These are phyloP conservation scores for Myochromella boudieri DNA, from an alignment of 768 basidiomycete species.

Conservation along the genomic window DNA sequence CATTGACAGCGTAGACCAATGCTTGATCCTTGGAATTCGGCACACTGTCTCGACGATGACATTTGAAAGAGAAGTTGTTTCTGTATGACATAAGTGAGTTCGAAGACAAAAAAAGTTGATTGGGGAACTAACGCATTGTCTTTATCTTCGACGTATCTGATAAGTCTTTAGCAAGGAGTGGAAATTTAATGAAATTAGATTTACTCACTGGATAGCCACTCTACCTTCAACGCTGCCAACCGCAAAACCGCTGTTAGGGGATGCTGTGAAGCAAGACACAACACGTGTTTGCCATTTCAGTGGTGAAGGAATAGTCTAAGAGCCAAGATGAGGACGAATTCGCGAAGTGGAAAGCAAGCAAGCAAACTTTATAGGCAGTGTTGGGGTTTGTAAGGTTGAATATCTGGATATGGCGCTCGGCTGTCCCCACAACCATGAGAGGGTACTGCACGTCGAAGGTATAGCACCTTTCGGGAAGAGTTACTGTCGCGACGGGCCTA, in stretches of 20 bases:
- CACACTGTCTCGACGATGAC: slow-evolving; percentile 62
- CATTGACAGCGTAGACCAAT: slow-evolving; percentile 80
- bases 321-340: background rate
- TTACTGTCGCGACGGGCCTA: slow-evolving; percentile 75
- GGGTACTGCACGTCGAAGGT: slow-evolving; percentile 80
- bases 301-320: slow-evolving; percentile 80
- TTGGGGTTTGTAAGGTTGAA: slow-evolving; percentile 85
- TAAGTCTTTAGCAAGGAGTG: slow-evolving; percentile 1
- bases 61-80: slow-evolving; percentile 89
- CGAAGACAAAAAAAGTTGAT: background rate
- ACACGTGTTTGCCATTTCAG: slow-evolving; percentile 93
- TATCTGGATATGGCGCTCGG: slow-evolving; percentile 89
- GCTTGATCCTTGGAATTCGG: slow-evolving; percentile 63
- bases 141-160: slow-evolving; percentile 85
- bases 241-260: slow-evolving; percentile 68
- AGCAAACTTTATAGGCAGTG: slow-evolving; percentile 59
- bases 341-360: background rate
- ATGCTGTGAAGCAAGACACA: slow-evolving; percentile 77
- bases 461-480: slow-evolving; percentile 90
- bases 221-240: slow-evolving; percentile 88
- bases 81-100: slow-evolving; percentile 27
- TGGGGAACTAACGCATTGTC: slow-evolving; percentile 63
- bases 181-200: background rate
- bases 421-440: slow-evolving; percentile 89
- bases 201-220: slow-evolving; percentile 94